Conservation (phyloP, 768 basidiomycete species). For the Amanita exitialis region DNA sequence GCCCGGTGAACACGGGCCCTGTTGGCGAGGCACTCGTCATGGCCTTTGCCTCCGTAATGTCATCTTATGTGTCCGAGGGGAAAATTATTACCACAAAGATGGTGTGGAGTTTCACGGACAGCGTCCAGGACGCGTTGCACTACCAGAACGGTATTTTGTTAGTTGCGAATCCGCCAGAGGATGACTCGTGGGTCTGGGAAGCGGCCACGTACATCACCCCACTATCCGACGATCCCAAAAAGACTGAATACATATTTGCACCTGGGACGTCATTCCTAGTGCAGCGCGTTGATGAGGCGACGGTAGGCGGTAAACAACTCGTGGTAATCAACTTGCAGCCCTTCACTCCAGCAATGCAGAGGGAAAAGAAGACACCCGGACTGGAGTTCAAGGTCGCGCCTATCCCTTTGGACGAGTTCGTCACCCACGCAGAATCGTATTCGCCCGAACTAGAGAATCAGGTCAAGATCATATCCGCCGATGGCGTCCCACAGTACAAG, state of each 20-base stretch:
- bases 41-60: neutral
- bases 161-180: conserved; percentile 3
- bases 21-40: neutral
- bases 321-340: neutral
- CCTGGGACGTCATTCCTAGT: neutral
- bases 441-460: neutral
- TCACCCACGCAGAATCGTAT: neutral
- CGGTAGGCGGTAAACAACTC: neutral
- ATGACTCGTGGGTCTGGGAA: conserved; percentile 1
- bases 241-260: neutral
- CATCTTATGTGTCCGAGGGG: neutral
- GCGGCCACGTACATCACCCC: neutral
- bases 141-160: conserved; percentile 9
- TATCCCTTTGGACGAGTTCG: neutral
- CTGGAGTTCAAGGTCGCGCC: neutral
- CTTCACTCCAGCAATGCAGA: neutral
- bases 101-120: conserved; percentile 9
- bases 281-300: neutral
- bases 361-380: neutral
- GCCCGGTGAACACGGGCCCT: neutral
- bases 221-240: neutral
- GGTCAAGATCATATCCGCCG: neutral
- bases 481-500: neutral
- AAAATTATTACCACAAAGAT: conserved; percentile 8
- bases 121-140: conserved; percentile 6